phyloP scores from a whole-genome alignment of 352 stramenopile genomes.

The Peronospora belbahrii region DNA sequence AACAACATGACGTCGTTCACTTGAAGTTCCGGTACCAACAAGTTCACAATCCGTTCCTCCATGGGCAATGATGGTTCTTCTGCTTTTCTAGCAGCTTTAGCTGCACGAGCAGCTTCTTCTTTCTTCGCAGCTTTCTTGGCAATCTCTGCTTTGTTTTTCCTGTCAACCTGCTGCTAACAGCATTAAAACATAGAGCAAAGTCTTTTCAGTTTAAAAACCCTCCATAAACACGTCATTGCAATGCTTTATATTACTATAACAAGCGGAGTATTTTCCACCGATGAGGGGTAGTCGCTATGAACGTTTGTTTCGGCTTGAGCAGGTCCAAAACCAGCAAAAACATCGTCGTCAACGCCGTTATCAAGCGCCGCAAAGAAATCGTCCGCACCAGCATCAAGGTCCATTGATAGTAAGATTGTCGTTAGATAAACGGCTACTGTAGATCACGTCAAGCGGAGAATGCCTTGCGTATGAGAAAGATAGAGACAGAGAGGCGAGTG shows the following conservation, averaged over 20 bases:
- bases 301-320: constrained; percentile 16
- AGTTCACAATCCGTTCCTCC: constrained; percentile 83
- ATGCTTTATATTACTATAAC: no score
- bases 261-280: constrained; percentile 34
- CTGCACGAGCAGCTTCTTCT: constrained; percentile 26
- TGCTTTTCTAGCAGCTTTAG: constrained; percentile 30
- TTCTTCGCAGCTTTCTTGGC: constrained; percentile 39
- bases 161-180: constrained; percentile 21
- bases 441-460: neutral
- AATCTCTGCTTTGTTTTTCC: constrained; percentile 42
- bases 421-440: no score
- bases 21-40: constrained; percentile 79
- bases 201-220: no score
- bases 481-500: neutral
- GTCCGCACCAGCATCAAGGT: constrained; percentile 66
- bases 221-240: no score
- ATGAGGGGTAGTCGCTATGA: constrained; percentile 4
- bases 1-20: constrained; percentile 84
- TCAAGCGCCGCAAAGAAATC: constrained; percentile 79
- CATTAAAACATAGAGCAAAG: no score
- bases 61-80: constrained; percentile 64
- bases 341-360: constrained; percentile 45
- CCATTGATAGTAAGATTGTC: constrained; percentile 30
- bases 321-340: constrained; percentile 49
- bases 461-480: constrained; percentile 8